Evolutionary conservation across 2,329 filamentous ascomycete genomes (phyloP).

Genomic region (Colletotrichum limetticola): DNA sequence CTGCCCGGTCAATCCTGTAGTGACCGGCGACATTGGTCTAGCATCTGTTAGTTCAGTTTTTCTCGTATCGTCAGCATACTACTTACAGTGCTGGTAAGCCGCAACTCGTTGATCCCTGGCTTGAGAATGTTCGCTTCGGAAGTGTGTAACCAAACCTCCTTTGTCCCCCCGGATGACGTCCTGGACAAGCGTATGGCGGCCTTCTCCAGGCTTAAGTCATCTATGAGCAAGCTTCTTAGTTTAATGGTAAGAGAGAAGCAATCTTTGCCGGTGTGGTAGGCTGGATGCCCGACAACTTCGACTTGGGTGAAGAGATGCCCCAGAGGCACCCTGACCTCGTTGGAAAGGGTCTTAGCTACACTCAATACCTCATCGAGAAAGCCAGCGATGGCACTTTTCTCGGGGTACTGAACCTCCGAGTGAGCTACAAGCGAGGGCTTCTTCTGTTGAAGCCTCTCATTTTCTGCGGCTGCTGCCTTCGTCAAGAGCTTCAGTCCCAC

Average conservation of each 20-base stretch:
- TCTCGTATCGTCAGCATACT: background rate
- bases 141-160: constrained; percentile 59
- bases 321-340: constrained; percentile 75
- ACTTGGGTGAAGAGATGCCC: constrained; percentile 79
- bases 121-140: constrained; percentile 56
- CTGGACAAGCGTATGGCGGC: constrained; percentile 49
- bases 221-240: constrained; percentile 77
- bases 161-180: constrained; percentile 40
- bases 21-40: constrained; percentile 75
- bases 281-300: constrained; percentile 73
- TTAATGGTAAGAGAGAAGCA: constrained; percentile 77
- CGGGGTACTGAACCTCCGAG: constrained; percentile 42
- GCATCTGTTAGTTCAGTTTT: constrained; percentile 40
- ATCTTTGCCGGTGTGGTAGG: constrained; percentile 77
- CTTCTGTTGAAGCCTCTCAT: constrained; percentile 56
- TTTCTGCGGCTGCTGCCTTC: constrained; percentile 70
- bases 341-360: constrained; percentile 55
- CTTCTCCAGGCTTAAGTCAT: constrained; percentile 72
- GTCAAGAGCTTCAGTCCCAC: constrained; percentile 79
- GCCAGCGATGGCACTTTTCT: constrained; percentile 54
- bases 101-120: constrained; percentile 58
- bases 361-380: constrained; percentile 59
- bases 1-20: constrained; percentile 80
- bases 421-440: constrained; percentile 36
- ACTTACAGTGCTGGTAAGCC: constrained; percentile 46